These are phyloP conservation scores for Dioszegia aurantiaca DNA, from an alignment of 768 basidiomycete species.

Conservation along the genomic window DNA sequence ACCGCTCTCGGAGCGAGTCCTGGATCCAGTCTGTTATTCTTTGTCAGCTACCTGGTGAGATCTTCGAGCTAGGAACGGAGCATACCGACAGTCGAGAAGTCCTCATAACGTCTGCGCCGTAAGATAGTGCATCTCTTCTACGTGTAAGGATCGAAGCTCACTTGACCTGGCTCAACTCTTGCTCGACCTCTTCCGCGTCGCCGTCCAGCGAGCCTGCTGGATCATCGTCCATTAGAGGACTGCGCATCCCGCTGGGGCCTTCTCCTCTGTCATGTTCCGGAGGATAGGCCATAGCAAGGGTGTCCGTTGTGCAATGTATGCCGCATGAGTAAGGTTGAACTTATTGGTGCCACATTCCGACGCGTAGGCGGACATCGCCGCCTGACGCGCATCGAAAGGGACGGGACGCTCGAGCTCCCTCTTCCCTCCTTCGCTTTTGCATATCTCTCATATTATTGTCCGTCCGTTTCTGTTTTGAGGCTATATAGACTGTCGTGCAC, in stretches of 20 bases:
- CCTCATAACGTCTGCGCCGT: conserved; percentile 74
- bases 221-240: conserved; percentile 31
- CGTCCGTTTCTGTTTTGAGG: no score
- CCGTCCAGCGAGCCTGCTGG: not conserved
- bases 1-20: conserved; percentile 85
- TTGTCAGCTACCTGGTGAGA: no score
- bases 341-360: not conserved
- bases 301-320: not conserved
- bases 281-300: conserved; percentile 31
- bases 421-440: not conserved
- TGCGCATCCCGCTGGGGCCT: conserved; percentile 15
- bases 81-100: conserved; percentile 89
- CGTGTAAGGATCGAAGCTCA: conserved; percentile 11
- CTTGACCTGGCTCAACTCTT: conserved; percentile 34
- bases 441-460: no score
- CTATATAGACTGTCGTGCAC: no score
- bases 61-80: conserved; percentile 15
- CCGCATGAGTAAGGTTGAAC: no score
- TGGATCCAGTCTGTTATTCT: conserved; percentile 93
- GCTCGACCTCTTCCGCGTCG: conserved; percentile 33
- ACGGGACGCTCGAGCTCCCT: not conserved
- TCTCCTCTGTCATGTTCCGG: conserved; percentile 14
- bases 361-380: conserved; percentile 2
- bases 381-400: not conserved
- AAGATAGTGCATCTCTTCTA: not conserved